Base-by-base conservation (phyloP, 2,329 filamentous ascomycete genomes). In the Cercospora nicotianae region DNA sequence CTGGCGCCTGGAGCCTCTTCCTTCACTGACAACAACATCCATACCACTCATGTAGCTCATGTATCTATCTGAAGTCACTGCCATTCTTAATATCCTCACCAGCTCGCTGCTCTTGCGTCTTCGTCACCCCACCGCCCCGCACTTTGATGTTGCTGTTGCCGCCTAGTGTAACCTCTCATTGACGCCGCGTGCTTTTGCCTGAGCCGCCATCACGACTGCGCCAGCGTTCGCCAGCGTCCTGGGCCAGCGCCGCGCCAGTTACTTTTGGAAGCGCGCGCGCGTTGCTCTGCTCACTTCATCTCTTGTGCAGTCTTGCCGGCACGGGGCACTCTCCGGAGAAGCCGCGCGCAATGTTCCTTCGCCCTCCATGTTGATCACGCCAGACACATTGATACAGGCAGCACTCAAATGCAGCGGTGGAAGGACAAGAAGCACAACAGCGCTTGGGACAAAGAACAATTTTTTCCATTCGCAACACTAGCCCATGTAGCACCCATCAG, bases 1-100 rank as follows among this genome's bases (percentile, higher is more conserved):
- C 55, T 23, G 55, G 30, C 28, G 55, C 55, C 55, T 59, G 55
- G 31, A 59, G 55, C 18, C 55, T 59, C 55, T 59, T 36, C n/a
- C 10, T 59, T 59, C 18, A 18, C 18, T 59, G 53, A 26, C 30
- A 23, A 51, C 18, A n/a, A 12, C n/a, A 23, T 51, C 10, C 18
- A 51, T 23, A 23, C 10, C 10, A 51, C 13, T 53, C 48, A 28
- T 28, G 48, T 30, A 53, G 48, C 23, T 16, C 48, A 16, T 26
- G 48, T 28, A 53, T 53, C 23, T 53, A n/a, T 53, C 13, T 53
- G 3, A 28, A 16, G 2, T 53, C 48, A 53, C 23, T 28, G 20
- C 12, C 12, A 16, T 13, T 16, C 18, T 26, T 16, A 1, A 3
- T 16, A 12, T 53, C 16, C 48, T 3, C 13, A 16, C 20, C n/a